Evolutionary conservation across 306 rosid species (phyloP).

Genomic region (Dicorynia guianensis): DNA sequence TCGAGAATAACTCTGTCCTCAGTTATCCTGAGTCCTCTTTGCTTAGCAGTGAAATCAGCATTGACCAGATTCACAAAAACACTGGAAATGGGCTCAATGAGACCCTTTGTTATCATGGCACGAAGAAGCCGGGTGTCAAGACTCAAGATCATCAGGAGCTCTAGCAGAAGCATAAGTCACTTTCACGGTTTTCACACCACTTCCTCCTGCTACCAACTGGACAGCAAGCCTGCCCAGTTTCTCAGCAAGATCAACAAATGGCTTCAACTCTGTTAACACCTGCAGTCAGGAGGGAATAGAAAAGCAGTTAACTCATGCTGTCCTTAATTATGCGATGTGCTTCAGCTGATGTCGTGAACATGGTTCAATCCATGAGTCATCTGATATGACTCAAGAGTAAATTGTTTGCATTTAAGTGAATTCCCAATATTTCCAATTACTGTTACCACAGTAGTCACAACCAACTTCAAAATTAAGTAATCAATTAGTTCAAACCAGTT

Average conservation of each 20-base stretch:
- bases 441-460: constrained; percentile 2
- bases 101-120: constrained; percentile 98
- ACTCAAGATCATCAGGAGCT: constrained; percentile 87
- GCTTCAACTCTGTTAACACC: constrained; percentile 89
- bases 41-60: constrained; percentile 97
- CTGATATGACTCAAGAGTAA: background rate
- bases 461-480: background rate
- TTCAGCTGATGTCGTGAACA: background rate
- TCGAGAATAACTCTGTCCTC: constrained; percentile 83
- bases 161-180: constrained; percentile 88
- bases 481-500: constrained; percentile 18
- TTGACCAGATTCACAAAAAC: constrained; percentile 93
- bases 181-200: constrained; percentile 91
- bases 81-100: constrained; percentile 92
- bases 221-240: constrained; percentile 94
- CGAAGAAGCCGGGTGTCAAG: constrained; percentile 91
- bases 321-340: background rate
- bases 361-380: constrained; percentile 19
- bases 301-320: constrained; percentile 5
- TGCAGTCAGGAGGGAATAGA: constrained; percentile 41
- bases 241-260: constrained; percentile 91
- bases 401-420: background rate
- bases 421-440: constrained; percentile 6
- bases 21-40: constrained; percentile 86
- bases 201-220: constrained; percentile 97